Evolutionary conservation across 345 rosid genomes (phyloP), one percentile per base, ranked within the genome.

Genomic region (Ceriops tagal): DNA sequence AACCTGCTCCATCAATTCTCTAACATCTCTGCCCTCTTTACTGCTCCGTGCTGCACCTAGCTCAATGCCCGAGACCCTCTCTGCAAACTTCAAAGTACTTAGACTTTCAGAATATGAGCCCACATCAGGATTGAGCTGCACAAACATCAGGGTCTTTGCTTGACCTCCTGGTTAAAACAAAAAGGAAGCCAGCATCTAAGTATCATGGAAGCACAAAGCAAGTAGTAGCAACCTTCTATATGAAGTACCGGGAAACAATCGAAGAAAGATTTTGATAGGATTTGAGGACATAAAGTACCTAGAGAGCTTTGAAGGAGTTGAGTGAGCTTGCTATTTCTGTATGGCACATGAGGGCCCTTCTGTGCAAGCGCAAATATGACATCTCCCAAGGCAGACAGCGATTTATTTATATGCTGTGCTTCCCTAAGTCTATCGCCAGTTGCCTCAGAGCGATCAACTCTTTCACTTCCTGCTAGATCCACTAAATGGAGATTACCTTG

Each of bases 391-490:
- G 99, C 86, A 20, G 99, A 89, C 5, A 96, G 79, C 0, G 98
- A 95, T 78, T 85, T 96, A 87, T 96, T 96, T 78, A 96, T 96
- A 74, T 96, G 97, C 75, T 96, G 99, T 63, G 98, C 98, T 83
- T 95, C 99, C 76, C 58, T 87, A 3, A 95, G 90, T 73, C 98
- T 77, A 13, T 87, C 96, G 65, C 98, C 99, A 21, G 81, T 92
- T 57, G 79, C 99, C 78, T 92, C 99, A 10, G 97, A 87, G 16
- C 96, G 90, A 77, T 96, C 99, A 8, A 96, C 88, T 70, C 99
- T 84, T 77, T 96, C 99, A 74, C 99, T 96, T 68, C 99, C 99
- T 16, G 99, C 99, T 53, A 96, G 84, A 84, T 96, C 99, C 61
- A 96, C 91, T 78, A 96, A 76, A 80, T 92, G 98, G 71, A 96